Conservation (phyloP, 768 basidiomycete genomes). For the Lanmaoa pseudosensibilis region DNA sequence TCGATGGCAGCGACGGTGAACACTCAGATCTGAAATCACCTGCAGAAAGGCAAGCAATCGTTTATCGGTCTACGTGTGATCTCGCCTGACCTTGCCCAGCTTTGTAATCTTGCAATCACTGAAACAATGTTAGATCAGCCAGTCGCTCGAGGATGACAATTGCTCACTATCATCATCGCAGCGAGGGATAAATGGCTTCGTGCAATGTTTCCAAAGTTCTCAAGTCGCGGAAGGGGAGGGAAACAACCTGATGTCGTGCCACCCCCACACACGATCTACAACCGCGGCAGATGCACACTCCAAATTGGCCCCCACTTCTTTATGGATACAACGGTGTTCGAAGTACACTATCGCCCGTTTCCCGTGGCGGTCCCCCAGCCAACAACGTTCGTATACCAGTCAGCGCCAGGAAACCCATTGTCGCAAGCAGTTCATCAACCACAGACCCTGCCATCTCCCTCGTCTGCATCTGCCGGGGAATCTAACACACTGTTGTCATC, state of each 20-base stretch:
- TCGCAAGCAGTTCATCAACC: conserved; percentile 34
- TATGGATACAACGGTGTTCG: conserved; percentile 64
- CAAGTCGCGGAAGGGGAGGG: conserved; percentile 58
- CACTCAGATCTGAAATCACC: conserved; percentile 43
- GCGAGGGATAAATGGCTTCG: conserved; percentile 73
- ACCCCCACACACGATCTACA: conserved; percentile 66
- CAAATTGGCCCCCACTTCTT: conserved; percentile 78
- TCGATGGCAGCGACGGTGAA: conserved; percentile 44
- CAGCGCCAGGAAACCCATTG: conserved; percentile 21
- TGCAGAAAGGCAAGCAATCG: conserved; percentile 52
- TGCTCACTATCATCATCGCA: conserved; percentile 31
- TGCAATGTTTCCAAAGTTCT: conserved; percentile 67
- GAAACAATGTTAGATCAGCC: conserved; percentile 55
- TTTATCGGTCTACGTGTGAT: neutral
- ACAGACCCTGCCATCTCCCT: conserved; percentile 16
- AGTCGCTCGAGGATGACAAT: conserved; percentile 12
- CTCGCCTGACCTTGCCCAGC: conserved; percentile 37
- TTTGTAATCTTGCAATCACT: conserved; percentile 64
- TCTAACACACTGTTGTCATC: conserved; percentile 48
- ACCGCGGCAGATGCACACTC: conserved; percentile 66
- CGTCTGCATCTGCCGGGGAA: conserved; percentile 25
- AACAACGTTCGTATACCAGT: conserved; percentile 29
- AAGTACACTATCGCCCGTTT: conserved; percentile 65
- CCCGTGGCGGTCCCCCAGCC: conserved; percentile 22
- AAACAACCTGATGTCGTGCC: conserved; percentile 54